A percentile compares a stretch with the other conserved stretches of the same genome.
Evolutionary conservation across 257 asterid genomes (phyloP).

Genomic region (Solanum rostratum): DNA sequence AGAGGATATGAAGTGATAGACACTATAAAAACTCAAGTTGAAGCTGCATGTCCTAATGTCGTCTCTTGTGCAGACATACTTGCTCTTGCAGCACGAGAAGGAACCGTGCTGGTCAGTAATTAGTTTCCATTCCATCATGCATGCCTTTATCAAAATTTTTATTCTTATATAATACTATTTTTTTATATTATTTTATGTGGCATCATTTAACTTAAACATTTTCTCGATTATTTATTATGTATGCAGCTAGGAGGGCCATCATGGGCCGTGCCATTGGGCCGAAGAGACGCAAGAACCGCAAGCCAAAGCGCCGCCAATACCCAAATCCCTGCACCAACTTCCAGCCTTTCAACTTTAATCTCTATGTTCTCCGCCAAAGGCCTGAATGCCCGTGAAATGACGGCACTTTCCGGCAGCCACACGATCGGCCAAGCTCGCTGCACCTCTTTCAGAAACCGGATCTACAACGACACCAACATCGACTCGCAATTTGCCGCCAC

Average conservation of each 20-base stretch:
- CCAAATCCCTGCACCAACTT: slow-evolving; percentile 27
- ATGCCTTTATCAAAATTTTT: background rate
- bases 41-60: slow-evolving; percentile 23
- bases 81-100: slow-evolving; percentile 47
- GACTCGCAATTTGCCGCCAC: slow-evolving; percentile 30
- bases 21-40: slow-evolving; percentile 33
- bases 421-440: slow-evolving; percentile 58
- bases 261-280: slow-evolving; percentile 44
- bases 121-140: too few species aligned
- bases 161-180: too few species aligned
- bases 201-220: too few species aligned
- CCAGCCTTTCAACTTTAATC: slow-evolving; percentile 29
- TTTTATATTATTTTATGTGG: too few species aligned
- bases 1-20: slow-evolving; percentile 40
- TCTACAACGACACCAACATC: slow-evolving; percentile 61
- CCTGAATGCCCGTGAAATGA: slow-evolving; percentile 47
- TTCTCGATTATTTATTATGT: too few species aligned
- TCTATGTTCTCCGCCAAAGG: slow-evolving; percentile 31
- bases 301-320: slow-evolving; percentile 36
- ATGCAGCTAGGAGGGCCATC: slow-evolving; percentile 48
- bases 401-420: slow-evolving; percentile 60
- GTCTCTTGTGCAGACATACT: slow-evolving; percentile 54
- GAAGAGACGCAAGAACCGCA: slow-evolving; percentile 59
- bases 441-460: slow-evolving; percentile 28
- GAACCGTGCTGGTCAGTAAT: slow-evolving; percentile 24